Base-by-base conservation (phyloP, 164 flowering plant genomes). In the Umbilicus rupestris region DNA sequence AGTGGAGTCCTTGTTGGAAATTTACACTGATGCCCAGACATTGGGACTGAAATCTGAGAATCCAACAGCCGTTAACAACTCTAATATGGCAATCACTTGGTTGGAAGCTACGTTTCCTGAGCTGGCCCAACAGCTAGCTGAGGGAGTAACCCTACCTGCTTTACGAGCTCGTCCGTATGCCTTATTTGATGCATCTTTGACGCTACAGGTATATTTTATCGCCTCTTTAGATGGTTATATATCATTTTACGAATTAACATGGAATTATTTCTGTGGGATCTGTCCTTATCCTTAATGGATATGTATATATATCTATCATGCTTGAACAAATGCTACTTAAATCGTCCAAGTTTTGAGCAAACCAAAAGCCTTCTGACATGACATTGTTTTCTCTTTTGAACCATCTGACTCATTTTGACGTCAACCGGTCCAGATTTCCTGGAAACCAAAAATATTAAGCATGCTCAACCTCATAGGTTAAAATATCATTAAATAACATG, bases 61-160 rank as follows among this genome's bases (percentile, higher is more conserved):
- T 72, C 60, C 84, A 68, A 77, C 65, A 62, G 90, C 96, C 66
- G 81, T 85, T 75, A 80, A 72, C 44, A 85, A 86, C 76, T 83
- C 94, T 60, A 88, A 74, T 70, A 65, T 84, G 68, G 99, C 97
- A 70, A 83, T 95, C 68, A 80, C 85, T 78, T 92, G 99, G 99
- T 79, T 91, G 78, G 96, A 92, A 83, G 84, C 86, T 62, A 88
- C 91, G 68, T 95, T 95, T 83, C 89, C 96, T 50, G 92, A 86
- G 68, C 70, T 92, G 64, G 66, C 69, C 58, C 72, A 75, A 20
- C 77, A 80, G 77, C 71, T 66, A 66, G 39, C 62, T 19, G 80
- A 76, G 72, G 80, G 75, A 62, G 78, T 69, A 57, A 78, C 75
- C 65, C 62, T 70, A 4, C 62, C 72, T 72, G 74, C 78, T 28